Conservation (phyloP, 305 asterid species). For the Fraxinus floribunda region DNA sequence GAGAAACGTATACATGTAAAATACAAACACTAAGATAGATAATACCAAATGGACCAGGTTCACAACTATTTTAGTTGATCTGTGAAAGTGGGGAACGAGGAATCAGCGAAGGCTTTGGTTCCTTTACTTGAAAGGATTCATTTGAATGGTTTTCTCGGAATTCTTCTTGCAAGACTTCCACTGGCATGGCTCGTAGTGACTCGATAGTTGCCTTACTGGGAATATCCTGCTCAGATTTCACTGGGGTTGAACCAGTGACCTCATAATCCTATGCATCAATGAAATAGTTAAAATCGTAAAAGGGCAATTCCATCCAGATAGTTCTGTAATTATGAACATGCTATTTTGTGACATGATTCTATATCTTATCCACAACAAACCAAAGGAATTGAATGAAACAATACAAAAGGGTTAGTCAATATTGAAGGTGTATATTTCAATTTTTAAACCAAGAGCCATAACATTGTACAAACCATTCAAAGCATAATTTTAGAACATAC, state of each 20-base stretch:
- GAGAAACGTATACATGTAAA: constrained; percentile 13
- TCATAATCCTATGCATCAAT: constrained; percentile 32
- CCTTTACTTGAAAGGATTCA: constrained; percentile 52
- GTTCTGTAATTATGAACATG: not conserved
- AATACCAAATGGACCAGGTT: not conserved
- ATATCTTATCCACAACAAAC: not conserved
- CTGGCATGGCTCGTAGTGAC: constrained; percentile 67
- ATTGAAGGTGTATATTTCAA: not conserved
- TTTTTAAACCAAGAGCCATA: not conserved
- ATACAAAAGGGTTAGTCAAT: not conserved
- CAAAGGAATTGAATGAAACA: not conserved
- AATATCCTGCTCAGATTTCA: not conserved
- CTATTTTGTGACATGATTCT: not conserved
- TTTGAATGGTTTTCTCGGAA: constrained; percentile 60
- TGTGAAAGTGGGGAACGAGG: constrained; percentile 78
- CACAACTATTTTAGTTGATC: constrained; percentile 40
- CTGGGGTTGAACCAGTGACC: constrained; percentile 40
- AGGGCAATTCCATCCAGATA: not conserved
- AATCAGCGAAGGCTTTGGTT: constrained; percentile 40
- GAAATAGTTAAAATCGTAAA: not conserved
- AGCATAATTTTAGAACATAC: not conserved
- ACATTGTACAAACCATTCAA: not conserved
- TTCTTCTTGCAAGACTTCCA: constrained; percentile 72
- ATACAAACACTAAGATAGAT: constrained; percentile 31
- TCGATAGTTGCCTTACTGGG: constrained; percentile 51